phyloP scores from a whole-genome alignment of 139 green algal species.

The Spirogloea muscicola region DNA sequence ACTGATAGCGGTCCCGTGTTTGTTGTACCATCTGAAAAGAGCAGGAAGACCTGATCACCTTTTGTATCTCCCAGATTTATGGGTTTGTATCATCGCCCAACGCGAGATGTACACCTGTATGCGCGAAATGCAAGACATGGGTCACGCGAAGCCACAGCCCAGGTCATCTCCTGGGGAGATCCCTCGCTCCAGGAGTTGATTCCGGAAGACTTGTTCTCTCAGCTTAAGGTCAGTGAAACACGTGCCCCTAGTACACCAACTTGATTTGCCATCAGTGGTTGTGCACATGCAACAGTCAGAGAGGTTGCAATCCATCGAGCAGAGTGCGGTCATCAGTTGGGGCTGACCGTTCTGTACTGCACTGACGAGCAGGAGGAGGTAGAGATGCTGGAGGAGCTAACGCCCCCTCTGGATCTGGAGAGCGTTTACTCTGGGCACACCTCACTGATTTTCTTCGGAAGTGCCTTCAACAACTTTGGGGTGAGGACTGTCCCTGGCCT shows the following conservation, averaged over 20 bases:
- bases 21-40: conserved; percentile 1
- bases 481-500: conserved; percentile 11
- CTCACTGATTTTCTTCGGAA: conserved; percentile 73
- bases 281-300: no score
- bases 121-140: conserved; percentile 1
- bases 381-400: conserved; percentile 70
- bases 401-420: conserved; percentile 61
- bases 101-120: conserved; percentile 51
- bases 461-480: conserved; percentile 72
- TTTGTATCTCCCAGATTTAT: conserved; percentile 40
- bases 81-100: conserved; percentile 65
- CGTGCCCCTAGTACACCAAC: no score
- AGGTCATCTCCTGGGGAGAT: conserved; percentile 41
- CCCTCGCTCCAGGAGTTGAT: conserved; percentile 54
- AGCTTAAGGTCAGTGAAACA: conserved; percentile 51
- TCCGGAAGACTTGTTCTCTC: conserved; percentile 60
- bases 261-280: no score
- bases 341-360: no score
- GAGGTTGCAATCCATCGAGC: no score
- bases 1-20: no score
- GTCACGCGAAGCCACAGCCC: not conserved
- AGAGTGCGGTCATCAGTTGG: no score
- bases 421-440: conserved; percentile 58
- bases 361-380: conserved; percentile 63
- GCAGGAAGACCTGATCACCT: not conserved